A percentile compares a stretch with the other conserved stretches of the same genome.
phyloP scores from a whole-genome alignment of 257 asterid genomes.

The Gentiana dahurica region DNA sequence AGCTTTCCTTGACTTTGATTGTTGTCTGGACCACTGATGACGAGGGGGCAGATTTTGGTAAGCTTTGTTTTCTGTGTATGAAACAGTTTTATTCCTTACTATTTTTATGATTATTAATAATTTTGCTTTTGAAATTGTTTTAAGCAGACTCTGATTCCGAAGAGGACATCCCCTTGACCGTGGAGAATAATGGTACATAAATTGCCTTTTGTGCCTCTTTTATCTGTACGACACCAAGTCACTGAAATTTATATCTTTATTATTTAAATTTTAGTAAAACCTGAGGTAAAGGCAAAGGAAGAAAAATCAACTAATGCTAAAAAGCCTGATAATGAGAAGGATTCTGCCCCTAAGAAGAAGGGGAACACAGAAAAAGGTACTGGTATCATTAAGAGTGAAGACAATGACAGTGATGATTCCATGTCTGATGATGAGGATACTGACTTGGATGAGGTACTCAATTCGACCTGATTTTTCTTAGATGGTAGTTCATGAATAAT shows the following conservation, averaged over 20 bases:
- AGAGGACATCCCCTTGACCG: constrained; percentile 31
- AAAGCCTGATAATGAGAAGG: constrained; percentile 31
- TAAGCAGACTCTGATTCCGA: constrained; percentile 42
- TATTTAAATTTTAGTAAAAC: constrained; percentile 24
- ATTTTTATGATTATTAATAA: background rate
- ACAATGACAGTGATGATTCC: constrained; percentile 21
- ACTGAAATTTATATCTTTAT: too few species aligned
- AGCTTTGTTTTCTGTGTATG: constrained; percentile 5
- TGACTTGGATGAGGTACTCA: constrained; percentile 12
- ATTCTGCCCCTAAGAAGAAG: constrained; percentile 40
- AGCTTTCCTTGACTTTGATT: constrained; percentile 39
- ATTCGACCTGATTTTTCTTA: too few species aligned
- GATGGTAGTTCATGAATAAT: too few species aligned
- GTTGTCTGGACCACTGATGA: constrained; percentile 21
- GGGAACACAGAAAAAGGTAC: constrained; percentile 21
- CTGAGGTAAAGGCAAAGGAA: constrained; percentile 26
- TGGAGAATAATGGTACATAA: constrained; percentile 40
- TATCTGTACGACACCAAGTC: too few species aligned
- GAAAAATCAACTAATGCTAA: constrained; percentile 38
- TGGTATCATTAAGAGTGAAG: constrained; percentile 37
- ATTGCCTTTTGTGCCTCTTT: background rate
- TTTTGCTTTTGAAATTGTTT: background rate
- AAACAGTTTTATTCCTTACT: background rate
- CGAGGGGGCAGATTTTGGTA: constrained; percentile 32
- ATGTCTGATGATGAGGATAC: constrained; percentile 13